A percentile compares a stretch with the other conserved stretches of the same genome.
These are phyloP conservation scores for Neurospora sp. DNA, from an alignment of 495 filamentous ascomycete species.

Conservation along the genomic window DNA sequence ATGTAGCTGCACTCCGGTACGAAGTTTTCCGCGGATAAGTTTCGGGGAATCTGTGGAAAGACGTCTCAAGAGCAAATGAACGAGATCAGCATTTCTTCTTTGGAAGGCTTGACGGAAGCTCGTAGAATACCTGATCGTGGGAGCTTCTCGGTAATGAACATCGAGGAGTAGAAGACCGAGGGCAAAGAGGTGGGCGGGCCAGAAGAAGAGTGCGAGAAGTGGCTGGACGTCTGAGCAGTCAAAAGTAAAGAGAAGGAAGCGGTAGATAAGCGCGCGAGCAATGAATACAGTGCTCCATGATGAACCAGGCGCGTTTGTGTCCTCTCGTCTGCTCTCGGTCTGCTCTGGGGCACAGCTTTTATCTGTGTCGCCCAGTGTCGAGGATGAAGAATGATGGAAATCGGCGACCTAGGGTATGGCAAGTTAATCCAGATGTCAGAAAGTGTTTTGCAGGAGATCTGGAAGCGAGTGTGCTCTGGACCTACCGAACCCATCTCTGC, in stretches of 20 bases:
- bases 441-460: not conserved
- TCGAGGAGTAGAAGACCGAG: not conserved
- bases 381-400: not conserved
- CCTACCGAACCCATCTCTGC: not conserved
- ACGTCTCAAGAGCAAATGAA: not conserved
- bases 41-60: not conserved
- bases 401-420: not conserved
- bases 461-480: not conserved
- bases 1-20: not conserved
- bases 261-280: not conserved
- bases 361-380: not conserved
- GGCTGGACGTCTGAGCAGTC: not conserved
- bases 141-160: not conserved
- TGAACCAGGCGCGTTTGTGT: not conserved
- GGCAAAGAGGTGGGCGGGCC: not conserved
- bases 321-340: not conserved
- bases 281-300: not conserved
- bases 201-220: not conserved
- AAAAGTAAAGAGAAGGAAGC: not conserved
- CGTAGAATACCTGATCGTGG: not conserved
- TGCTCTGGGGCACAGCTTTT: not conserved
- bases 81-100: not conserved
- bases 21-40: not conserved
- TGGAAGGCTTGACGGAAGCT: not conserved
- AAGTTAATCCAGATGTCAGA: not conserved